These are phyloP conservation scores for Tilletia horrida DNA, from an alignment of 1,284 basidiomycete genomes.

Conservation along the genomic window DNA sequence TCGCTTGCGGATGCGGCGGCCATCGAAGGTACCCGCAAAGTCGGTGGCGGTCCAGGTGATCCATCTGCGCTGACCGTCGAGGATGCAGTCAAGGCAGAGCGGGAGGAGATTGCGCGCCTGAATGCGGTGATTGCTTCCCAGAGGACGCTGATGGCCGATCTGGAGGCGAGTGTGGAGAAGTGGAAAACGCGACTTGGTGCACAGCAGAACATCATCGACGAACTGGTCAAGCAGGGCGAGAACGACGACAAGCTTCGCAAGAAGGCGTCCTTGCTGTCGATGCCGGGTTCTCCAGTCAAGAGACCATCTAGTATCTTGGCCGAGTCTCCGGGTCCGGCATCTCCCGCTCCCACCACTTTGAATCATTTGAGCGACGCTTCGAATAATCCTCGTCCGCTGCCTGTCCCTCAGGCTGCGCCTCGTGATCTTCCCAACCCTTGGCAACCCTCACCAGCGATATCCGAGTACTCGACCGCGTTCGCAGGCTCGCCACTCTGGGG, in stretches of 20 bases:
- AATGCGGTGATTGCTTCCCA: conserved; percentile 43
- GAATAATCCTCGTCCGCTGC: not conserved
- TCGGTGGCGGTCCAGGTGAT: not conserved
- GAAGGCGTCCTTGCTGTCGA: not conserved
- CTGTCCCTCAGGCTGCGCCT: not conserved
- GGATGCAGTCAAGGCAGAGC: conserved; percentile 29
- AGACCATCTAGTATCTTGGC: not conserved
- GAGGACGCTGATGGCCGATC: conserved; percentile 43
- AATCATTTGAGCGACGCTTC: not conserved
- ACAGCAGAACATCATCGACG: conserved; percentile 43
- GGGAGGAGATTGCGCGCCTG: conserved; percentile 42
- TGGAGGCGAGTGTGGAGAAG: conserved; percentile 38
- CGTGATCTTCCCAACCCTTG: conserved; percentile 5
- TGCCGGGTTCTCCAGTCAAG: conserved; percentile 3
- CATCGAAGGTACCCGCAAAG: not conserved
- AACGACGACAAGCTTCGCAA: conserved; percentile 10
- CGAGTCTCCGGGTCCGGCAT: not conserved
- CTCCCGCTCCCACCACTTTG: not conserved
- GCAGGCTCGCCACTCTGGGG: conserved; percentile 10
- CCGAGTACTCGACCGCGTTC: conserved; percentile 7
- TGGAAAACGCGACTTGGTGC: conserved; percentile 40
- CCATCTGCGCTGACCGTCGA: conserved; percentile 17
- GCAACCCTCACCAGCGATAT: not conserved
- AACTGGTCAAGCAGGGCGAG: conserved; percentile 27
- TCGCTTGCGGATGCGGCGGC: not conserved